Base-by-base conservation (phyloP, 2,329 filamentous ascomycete genomes). In the Penicillium sp. region DNA sequence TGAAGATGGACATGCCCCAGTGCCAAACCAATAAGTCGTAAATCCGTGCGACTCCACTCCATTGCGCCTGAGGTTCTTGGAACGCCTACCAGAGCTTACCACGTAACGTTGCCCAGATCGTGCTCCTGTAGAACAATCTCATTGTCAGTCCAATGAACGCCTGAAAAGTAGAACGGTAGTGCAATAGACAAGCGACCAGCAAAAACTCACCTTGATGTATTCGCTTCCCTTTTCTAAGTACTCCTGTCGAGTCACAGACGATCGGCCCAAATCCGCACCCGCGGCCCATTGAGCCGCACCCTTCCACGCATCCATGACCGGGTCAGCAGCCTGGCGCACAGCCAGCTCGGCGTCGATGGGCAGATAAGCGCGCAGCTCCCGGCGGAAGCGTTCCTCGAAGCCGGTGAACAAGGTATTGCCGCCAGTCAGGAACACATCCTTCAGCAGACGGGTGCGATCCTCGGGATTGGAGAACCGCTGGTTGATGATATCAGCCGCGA, bases 371-470 rank as follows among this genome's bases (percentile, higher is more conserved):
- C 85, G 83, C 54, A 98, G 79, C 50, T 95, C 94, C 33, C 84
- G 83, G 52, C 84, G 81, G 61, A 98, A 79, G 33, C 94, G 82
- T 69, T 96, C 89, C 69, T 97, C 92, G 71, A 99, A 96, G 63
- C 90, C 90, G 59, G 85, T 78, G 77, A 97, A 96, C 47, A 96
- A 78, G 0, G 90, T 92, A 73, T 94, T 94, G 16, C 96, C 95
- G n/a, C 95, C 94, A 0, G 94, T 98, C 41, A 98, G 77, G 79
- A 99, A 98, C 39, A 99, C 84, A 73, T 99, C 94, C 47, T 86
- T 87, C 22, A 97, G 78, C 44, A 97, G 87, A 46, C 86, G 86
- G 65, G 89, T 83, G 58, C 88, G 86, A 64, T 86, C 83, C 3
- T 78, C 70, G 1, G 79, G 72, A 31, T 79, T 77, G 1, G 79